Evolutionary conservation across 208 protist species (phyloP).

Genomic region (Leishmania braziliensis): DNA sequence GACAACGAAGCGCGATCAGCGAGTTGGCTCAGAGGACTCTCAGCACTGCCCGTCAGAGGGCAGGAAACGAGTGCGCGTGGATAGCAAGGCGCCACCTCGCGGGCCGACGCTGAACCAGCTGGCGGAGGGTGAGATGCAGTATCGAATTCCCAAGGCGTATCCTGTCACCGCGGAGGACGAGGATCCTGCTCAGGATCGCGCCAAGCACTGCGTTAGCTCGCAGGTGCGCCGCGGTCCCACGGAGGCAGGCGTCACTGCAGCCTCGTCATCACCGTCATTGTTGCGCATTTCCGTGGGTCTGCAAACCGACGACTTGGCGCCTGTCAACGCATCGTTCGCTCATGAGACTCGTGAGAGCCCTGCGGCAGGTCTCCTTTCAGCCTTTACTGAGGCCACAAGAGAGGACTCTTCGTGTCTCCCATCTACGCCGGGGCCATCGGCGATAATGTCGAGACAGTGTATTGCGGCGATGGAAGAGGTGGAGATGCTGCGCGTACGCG

Average conservation of each 20-base stretch:
- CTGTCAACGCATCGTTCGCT: neutral
- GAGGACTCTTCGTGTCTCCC: neutral
- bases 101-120: neutral
- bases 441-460: slow-evolving; percentile 22
- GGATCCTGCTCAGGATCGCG: too few species aligned
- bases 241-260: neutral
- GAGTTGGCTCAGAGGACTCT: neutral
- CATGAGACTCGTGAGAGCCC: neutral
- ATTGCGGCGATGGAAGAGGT: slow-evolving; percentile 22
- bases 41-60: slow-evolving; percentile 5
- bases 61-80: slow-evolving; percentile 6
- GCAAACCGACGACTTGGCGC: slow-evolving; percentile 1
- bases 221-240: neutral
- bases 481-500: slow-evolving; percentile 23
- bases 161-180: neutral
- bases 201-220: neutral
- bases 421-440: slow-evolving; percentile 12
- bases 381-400: neutral
- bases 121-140: neutral
- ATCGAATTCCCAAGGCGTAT: neutral
- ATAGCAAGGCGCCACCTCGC: neutral
- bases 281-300: slow-evolving; percentile 2
- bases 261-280: neutral
- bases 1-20: neutral
- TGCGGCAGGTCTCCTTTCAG: neutral